Evolutionary conservation across 495 filamentous ascomycete genomes (phyloP).

Genomic region (Penicillium robsamsonii): DNA sequence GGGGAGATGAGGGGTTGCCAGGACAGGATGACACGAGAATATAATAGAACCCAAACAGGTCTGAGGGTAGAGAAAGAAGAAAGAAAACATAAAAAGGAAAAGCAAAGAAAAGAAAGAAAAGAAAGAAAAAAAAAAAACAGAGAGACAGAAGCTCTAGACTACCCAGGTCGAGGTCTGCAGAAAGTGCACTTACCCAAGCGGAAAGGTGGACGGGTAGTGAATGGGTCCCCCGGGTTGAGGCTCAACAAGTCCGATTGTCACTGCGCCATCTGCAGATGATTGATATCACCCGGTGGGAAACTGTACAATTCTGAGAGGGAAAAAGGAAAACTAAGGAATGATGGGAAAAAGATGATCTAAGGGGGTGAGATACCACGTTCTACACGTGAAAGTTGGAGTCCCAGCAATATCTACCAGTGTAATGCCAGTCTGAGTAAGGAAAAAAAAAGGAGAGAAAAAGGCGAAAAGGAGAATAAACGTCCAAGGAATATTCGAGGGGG

Average conservation of each 20-base stretch:
- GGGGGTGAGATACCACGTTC: constrained; percentile 4
- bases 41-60: background rate
- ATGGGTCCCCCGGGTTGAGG: constrained; percentile 14
- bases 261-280: constrained; percentile 15
- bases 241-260: constrained; percentile 12
- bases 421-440: constrained; percentile 4
- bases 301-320: background rate
- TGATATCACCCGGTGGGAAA: constrained; percentile 4
- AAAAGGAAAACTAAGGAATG: constrained; percentile 3
- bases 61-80: background rate
- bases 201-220: constrained; percentile 10
- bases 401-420: constrained; percentile 1
- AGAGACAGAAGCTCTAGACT: background rate
- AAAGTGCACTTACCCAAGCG: constrained; percentile 12
- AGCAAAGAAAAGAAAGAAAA: background rate
- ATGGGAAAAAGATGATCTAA: background rate
- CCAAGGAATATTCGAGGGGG: constrained; percentile 3
- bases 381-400: background rate
- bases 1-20: constrained; percentile 8
- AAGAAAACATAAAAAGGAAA: background rate
- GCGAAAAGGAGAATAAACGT: constrained; percentile 9
- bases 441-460: constrained; percentile 1
- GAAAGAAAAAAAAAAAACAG: background rate
- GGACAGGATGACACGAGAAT: background rate
- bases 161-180: constrained; percentile 2